Conservation (phyloP, 306 rosid genomes). For the Cicer bijugum region DNA sequence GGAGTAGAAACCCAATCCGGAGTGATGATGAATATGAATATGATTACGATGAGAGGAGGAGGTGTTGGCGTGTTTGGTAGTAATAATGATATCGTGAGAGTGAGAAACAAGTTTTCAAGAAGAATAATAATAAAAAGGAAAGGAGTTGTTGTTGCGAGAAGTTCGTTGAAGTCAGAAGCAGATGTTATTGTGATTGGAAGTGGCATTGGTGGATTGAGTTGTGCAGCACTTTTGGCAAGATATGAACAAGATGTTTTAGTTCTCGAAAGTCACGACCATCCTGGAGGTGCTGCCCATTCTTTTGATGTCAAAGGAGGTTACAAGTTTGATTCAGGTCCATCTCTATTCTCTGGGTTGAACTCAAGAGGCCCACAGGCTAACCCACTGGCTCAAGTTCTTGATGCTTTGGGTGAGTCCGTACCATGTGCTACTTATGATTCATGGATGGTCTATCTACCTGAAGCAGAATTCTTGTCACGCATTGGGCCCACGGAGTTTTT, state of each 20-base stretch:
- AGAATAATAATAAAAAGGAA: slow-evolving; percentile 38
- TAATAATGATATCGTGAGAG: background rate
- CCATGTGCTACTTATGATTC: slow-evolving; percentile 85
- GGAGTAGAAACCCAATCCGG: too few species aligned
- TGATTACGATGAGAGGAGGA: slow-evolving; percentile 47
- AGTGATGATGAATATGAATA: background rate
- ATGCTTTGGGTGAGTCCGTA: slow-evolving; percentile 81
- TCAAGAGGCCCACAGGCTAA: slow-evolving; percentile 93
- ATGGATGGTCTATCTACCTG: slow-evolving; percentile 95
- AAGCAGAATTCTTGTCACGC: slow-evolving; percentile 87
- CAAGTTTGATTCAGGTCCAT: slow-evolving; percentile 89
- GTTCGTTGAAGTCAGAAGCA: slow-evolving; percentile 61
- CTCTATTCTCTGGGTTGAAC: slow-evolving; percentile 86
- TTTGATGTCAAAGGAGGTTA: slow-evolving; percentile 67
- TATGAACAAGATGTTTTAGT: slow-evolving; percentile 79
- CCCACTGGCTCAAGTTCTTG: slow-evolving; percentile 91
- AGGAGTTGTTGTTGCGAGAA: slow-evolving; percentile 49
- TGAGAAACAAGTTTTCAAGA: background rate
- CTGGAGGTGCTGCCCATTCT: slow-evolving; percentile 96
- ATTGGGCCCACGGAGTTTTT: slow-evolving; percentile 89
- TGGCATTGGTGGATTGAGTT: slow-evolving; percentile 84
- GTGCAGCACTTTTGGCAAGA: slow-evolving; percentile 82
- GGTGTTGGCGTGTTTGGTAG: slow-evolving; percentile 43
- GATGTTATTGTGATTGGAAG: slow-evolving; percentile 88
- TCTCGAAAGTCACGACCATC: slow-evolving; percentile 77